Conservation (phyloP, 805 yeast species). For the Starmerella bacillaris region DNA sequence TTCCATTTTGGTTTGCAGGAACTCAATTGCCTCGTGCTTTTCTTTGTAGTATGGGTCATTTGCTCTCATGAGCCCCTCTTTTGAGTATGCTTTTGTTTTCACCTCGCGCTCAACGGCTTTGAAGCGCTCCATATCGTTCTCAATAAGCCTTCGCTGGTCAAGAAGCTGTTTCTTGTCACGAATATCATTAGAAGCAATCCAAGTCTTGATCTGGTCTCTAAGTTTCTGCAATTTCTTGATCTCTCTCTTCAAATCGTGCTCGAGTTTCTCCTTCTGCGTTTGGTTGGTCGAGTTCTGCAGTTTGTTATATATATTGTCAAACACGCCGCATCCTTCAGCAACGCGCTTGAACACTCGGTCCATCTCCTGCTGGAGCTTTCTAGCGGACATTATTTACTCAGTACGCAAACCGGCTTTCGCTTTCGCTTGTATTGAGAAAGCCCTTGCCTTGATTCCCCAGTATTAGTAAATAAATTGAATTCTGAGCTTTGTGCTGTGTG, state of each 20-base stretch:
- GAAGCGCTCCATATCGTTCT: slow-evolving; percentile 73
- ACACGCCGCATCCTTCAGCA: slow-evolving; percentile 71
- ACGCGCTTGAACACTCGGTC: slow-evolving; percentile 87
- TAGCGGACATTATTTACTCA: slow-evolving; percentile 22
- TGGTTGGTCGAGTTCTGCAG: slow-evolving; percentile 62
- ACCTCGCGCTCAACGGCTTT: slow-evolving; percentile 83
- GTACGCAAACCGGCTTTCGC: too few species aligned
- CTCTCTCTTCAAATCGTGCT: slow-evolving; percentile 75
- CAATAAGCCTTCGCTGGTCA: slow-evolving; percentile 55
- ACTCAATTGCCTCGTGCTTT: slow-evolving; percentile 52
- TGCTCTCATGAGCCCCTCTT: slow-evolving; percentile 64
- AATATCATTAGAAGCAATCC: slow-evolving; percentile 82
- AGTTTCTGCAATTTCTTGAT: slow-evolving; percentile 84
- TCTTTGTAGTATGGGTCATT: slow-evolving; percentile 69
- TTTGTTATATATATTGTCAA: slow-evolving; percentile 74
- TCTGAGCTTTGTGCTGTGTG: too few species aligned
- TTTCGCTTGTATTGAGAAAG: too few species aligned
- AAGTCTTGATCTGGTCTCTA: slow-evolving; percentile 86
- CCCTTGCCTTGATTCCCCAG: too few species aligned
- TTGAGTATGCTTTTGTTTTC: slow-evolving; percentile 85
- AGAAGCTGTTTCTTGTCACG: slow-evolving; percentile 69
- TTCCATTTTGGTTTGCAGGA: slow-evolving; percentile 53
- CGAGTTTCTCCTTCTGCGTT: slow-evolving; percentile 85
- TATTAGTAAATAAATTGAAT: too few species aligned
- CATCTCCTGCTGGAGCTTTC: slow-evolving; percentile 38